Conservation (phyloP, 148 eudicot species). For the Polygonum maritimum region DNA sequence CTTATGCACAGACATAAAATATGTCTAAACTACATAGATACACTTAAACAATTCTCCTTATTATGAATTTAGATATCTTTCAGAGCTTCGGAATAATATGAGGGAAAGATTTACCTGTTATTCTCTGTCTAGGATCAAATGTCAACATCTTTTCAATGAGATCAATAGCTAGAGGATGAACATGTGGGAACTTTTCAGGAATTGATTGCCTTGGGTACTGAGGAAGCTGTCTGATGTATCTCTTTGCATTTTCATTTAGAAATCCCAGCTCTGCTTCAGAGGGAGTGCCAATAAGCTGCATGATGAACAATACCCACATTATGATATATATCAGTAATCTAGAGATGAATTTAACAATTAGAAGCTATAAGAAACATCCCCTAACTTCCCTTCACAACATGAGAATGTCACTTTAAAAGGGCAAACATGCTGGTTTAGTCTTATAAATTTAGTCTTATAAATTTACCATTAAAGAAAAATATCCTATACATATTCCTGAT, state of each 20-base stretch:
- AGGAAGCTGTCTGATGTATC: conserved; percentile 80
- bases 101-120: conserved; percentile 48
- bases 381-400: neutral
- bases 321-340: neutral
- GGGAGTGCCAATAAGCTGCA: conserved; percentile 91
- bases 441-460: neutral
- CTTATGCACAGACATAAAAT: neutral
- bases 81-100: neutral
- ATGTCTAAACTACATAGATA: neutral
- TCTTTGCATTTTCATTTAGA: conserved; percentile 89
- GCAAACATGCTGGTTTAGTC: conserved; percentile 1
- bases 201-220: conserved; percentile 69
- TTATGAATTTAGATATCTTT: neutral
- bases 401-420: neutral
- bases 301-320: neutral
- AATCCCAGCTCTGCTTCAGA: conserved; percentile 77
- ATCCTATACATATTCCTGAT: neutral
- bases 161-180: conserved; percentile 80
- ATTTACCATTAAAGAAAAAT: neutral
- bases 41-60: neutral
- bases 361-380: neutral
- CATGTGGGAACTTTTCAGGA: conserved; percentile 73
- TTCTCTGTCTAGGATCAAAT: conserved; percentile 86
- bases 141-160: conserved; percentile 92
- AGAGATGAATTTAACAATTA: neutral